Evolutionary conservation across 2,329 filamentous ascomycete genomes (phyloP).

Genomic region (Apiospora pterosperma): DNA sequence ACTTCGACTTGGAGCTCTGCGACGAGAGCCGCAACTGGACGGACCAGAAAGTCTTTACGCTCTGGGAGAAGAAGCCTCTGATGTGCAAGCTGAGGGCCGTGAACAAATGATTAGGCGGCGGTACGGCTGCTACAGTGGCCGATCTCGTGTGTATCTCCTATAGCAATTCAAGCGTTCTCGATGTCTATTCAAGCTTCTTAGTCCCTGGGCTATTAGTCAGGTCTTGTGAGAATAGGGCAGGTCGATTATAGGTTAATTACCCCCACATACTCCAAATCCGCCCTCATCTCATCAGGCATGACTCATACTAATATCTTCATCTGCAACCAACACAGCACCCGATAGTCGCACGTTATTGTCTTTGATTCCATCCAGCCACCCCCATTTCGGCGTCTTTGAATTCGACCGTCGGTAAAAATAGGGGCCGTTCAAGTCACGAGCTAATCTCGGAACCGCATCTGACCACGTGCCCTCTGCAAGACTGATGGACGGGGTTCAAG

Average conservation of each 20-base stretch:
- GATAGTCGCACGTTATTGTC: background rate
- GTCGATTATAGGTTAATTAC: no score
- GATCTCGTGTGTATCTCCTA: no score
- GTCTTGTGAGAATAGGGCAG: no score
- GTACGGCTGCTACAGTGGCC: no score
- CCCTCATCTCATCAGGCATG: background rate
- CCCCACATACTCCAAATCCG: background rate
- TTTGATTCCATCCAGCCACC: background rate
- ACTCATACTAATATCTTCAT: no score
- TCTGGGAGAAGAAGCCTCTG: constrained; percentile 8
- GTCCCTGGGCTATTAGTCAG: no score
- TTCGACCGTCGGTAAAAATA: no score
- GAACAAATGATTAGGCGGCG: no score
- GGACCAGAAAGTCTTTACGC: constrained; percentile 8
- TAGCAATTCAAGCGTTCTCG: no score
- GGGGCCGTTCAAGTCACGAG: background rate
- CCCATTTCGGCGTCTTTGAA: no score
- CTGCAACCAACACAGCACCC: background rate
- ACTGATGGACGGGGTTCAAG: background rate
- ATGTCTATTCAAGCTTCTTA: no score
- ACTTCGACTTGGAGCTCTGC: constrained; percentile 12
- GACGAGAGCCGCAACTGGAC: constrained; percentile 8
- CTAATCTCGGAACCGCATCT: background rate
- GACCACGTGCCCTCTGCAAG: background rate
- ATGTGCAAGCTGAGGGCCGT: background rate